These are phyloP conservation scores for Coprinellus aureogranulatus DNA, from an alignment of 768 basidiomycete species.

Conservation along the genomic window DNA sequence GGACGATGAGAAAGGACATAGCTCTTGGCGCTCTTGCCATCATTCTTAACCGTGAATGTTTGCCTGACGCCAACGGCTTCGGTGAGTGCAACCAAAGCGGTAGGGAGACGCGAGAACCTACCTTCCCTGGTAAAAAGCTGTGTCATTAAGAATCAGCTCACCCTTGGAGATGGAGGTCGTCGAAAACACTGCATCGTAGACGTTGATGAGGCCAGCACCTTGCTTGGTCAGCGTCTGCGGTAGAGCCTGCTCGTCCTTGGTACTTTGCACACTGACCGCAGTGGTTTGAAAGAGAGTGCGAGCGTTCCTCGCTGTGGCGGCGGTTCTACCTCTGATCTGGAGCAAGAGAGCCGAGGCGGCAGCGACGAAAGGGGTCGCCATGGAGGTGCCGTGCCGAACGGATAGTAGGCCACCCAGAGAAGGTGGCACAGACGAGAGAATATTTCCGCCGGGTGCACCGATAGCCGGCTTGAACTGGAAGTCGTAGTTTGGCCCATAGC, in stretches of 20 bases:
- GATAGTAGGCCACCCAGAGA: constrained; percentile 38
- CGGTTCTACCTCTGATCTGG: constrained; percentile 34
- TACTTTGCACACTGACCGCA: constrained; percentile 36
- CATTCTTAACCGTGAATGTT: constrained; percentile 48
- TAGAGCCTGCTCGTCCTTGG: constrained; percentile 42
- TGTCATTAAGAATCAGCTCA: constrained; percentile 61
- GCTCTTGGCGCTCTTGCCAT: constrained; percentile 34
- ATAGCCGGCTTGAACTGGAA: constrained; percentile 55
- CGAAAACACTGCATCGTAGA: constrained; percentile 50
- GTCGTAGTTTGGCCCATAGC: constrained; percentile 60
- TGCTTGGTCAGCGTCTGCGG: constrained; percentile 49
- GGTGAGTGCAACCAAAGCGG: neutral
- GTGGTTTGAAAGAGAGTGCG: constrained; percentile 45
- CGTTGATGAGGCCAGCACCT: constrained; percentile 52
- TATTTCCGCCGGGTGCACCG: constrained; percentile 52
- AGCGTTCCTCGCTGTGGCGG: constrained; percentile 23
- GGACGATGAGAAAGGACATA: constrained; percentile 53
- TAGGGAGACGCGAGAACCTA: constrained; percentile 22
- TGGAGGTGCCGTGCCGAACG: constrained; percentile 43
- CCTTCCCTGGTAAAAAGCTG: constrained; percentile 44
- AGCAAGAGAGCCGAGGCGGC: constrained; percentile 44
- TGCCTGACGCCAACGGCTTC: too few species aligned
- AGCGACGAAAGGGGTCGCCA: constrained; percentile 45
- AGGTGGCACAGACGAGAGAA: constrained; percentile 44
- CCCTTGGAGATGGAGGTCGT: constrained; percentile 48